Evolutionary conservation across 805 yeast genomes (phyloP).

Genomic region (Pichia paraexigua): DNA sequence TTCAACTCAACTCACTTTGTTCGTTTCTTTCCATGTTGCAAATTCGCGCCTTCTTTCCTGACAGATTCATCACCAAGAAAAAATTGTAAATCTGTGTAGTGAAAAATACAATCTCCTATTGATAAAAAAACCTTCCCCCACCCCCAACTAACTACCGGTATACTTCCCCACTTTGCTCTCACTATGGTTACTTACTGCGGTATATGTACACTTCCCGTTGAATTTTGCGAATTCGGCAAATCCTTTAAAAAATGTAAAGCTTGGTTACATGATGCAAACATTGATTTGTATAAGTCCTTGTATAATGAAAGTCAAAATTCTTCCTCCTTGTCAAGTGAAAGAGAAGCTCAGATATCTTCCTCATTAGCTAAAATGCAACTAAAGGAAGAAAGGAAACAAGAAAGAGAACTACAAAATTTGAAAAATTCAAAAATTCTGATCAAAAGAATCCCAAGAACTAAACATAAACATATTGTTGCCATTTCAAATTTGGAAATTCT

Average conservation of each 20-base stretch:
- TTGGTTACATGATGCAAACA: constrained; percentile 62
- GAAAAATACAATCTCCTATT: too few species aligned
- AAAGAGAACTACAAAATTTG: constrained; percentile 72
- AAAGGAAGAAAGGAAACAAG: constrained; percentile 78
- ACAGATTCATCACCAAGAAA: too few species aligned
- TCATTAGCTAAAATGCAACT: constrained; percentile 80
- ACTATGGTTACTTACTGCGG: constrained; percentile 55
- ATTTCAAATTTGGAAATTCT: constrained; percentile 76
- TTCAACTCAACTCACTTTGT: too few species aligned
- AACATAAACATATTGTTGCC: constrained; percentile 79
- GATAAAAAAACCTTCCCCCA: too few species aligned
- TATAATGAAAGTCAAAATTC: constrained; percentile 48
- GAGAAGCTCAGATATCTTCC: constrained; percentile 73
- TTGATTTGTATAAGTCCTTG: constrained; percentile 47
- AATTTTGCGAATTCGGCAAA: constrained; percentile 88
- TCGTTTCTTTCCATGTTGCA: too few species aligned
- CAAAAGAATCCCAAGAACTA: constrained; percentile 84
- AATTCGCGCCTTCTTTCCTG: not conserved
- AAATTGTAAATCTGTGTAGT: too few species aligned
- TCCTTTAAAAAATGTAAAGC: constrained; percentile 72
- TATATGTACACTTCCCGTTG: constrained; percentile 79
- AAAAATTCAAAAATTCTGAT: constrained; percentile 73
- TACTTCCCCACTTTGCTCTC: too few species aligned
- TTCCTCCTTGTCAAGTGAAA: constrained; percentile 60
- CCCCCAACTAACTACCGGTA: too few species aligned